These are phyloP conservation scores for Meripilus lineatus DNA, from an alignment of 1,284 basidiomycete genomes.

Conservation along the genomic window DNA sequence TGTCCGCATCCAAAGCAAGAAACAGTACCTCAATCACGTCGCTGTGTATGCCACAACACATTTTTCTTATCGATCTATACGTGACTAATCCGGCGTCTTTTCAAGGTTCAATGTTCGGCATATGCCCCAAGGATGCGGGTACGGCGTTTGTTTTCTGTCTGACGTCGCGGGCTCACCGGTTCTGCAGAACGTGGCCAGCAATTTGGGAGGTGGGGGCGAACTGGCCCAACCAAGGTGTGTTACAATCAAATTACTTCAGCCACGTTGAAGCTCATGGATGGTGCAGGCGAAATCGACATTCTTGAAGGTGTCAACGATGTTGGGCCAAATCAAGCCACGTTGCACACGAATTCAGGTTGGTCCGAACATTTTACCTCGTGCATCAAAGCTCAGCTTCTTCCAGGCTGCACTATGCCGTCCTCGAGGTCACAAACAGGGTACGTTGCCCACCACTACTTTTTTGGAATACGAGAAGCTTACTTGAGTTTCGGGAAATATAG, in stretches of 20 bases:
- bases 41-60: constrained; percentile 42
- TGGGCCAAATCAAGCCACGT: constrained; percentile 49
- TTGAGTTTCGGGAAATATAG: constrained; percentile 2
- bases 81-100: too few species aligned
- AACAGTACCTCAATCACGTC: constrained; percentile 47
- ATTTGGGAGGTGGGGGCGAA: constrained; percentile 32
- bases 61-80: constrained; percentile 18
- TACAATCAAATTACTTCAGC: too few species aligned
- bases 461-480: neutral
- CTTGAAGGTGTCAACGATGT: constrained; percentile 63
- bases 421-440: constrained; percentile 47
- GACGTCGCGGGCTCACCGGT: too few species aligned
- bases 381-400: constrained; percentile 1
- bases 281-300: constrained; percentile 61
- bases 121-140: constrained; percentile 66
- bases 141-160: constrained; percentile 28
- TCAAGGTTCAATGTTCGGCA: constrained; percentile 51
- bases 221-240: constrained; percentile 29
- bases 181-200: constrained; percentile 34
- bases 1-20: constrained; percentile 49
- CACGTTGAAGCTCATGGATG: constrained; percentile 9
- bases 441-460: constrained; percentile 16
- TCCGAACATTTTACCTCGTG: neutral
- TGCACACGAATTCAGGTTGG: constrained; percentile 54
- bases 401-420: constrained; percentile 60